phyloP scores from a whole-genome alignment of 2,329 filamentous ascomycete species.

The Talaromyces sp. region DNA sequence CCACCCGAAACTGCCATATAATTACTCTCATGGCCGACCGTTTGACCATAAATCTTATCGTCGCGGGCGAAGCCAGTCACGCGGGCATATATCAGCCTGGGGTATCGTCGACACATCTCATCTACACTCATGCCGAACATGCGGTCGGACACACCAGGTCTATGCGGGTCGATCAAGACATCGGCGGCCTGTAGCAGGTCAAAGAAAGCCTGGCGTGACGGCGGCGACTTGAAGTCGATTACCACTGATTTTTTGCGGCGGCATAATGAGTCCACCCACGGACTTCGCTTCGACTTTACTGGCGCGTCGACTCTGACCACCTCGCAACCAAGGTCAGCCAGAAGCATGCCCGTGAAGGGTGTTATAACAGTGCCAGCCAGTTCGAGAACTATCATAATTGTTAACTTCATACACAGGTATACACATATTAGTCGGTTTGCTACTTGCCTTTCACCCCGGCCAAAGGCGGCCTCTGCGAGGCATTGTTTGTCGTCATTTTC shows the following conservation, averaged over 20 bases:
- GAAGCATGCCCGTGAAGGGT: slow-evolving; percentile 10
- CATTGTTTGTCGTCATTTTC: neutral
- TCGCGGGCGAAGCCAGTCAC: slow-evolving; percentile 8
- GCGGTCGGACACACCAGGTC: neutral
- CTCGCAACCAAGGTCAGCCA: slow-evolving; percentile 11
- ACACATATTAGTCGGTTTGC: neutral
- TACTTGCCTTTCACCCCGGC: slow-evolving; percentile 8
- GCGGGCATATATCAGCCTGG: slow-evolving; percentile 7
- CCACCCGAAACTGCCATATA: slow-evolving; percentile 10
- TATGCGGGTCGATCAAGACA: slow-evolving; percentile 9
- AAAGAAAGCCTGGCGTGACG: slow-evolving; percentile 8
- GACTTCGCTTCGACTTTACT: neutral
- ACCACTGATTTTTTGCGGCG: slow-evolving; percentile 10
- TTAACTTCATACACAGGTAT: neutral
- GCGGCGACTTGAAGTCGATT: slow-evolving; percentile 3
- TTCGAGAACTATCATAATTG: slow-evolving; percentile 6
- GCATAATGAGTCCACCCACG: slow-evolving; percentile 9
- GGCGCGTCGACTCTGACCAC: slow-evolving; percentile 9
- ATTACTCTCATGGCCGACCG: slow-evolving; percentile 11
- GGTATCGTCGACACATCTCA: slow-evolving; percentile 5
- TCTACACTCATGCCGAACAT: slow-evolving; percentile 9
- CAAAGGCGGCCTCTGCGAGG: slow-evolving; percentile 5
- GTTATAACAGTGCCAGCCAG: slow-evolving; percentile 7
- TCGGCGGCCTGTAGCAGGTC: slow-evolving; percentile 5
- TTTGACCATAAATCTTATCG: slow-evolving; percentile 1